Percentiles rank a stretch among this genome's conserved stretches.
Conservation (phyloP, 495 filamentous ascomycete genomes). For the Trichoderma asperelloides region DNA sequence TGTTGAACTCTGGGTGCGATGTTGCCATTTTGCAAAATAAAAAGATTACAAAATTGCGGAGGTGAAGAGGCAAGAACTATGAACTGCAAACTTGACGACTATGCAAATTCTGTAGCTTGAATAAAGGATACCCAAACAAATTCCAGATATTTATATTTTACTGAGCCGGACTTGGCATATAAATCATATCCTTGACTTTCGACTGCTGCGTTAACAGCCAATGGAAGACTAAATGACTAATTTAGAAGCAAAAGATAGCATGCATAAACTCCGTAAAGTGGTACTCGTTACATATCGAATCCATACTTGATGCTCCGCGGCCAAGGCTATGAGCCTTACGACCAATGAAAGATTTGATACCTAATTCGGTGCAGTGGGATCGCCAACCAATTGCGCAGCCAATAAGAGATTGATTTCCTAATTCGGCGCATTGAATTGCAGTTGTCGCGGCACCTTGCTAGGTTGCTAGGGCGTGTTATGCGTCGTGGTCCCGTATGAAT, state of each 20-base stretch:
- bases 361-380: background rate
- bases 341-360: background rate
- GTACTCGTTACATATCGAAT: background rate
- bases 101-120: background rate
- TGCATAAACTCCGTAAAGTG: background rate
- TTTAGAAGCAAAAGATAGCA: background rate
- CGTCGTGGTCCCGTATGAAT: no score
- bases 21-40: conserved; percentile 13
- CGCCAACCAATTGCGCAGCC: background rate
- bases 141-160: background rate
- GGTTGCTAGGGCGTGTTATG: no score
- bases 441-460: no score
- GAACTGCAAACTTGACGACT: background rate
- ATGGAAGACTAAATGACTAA: background rate
- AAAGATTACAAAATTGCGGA: background rate
- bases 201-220: background rate
- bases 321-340: background rate
- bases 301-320: background rate
- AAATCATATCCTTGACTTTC: background rate
- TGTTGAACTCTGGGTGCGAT: conserved; percentile 30
- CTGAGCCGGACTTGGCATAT: background rate
- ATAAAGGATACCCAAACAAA: background rate
- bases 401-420: background rate
- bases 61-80: background rate
- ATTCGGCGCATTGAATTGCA: no score